Evolutionary conservation across 2,329 filamentous ascomycete species (phyloP), one percentile per base, ranked within the genome.

Genomic region (Tolypocladium guangdongense): DNA sequence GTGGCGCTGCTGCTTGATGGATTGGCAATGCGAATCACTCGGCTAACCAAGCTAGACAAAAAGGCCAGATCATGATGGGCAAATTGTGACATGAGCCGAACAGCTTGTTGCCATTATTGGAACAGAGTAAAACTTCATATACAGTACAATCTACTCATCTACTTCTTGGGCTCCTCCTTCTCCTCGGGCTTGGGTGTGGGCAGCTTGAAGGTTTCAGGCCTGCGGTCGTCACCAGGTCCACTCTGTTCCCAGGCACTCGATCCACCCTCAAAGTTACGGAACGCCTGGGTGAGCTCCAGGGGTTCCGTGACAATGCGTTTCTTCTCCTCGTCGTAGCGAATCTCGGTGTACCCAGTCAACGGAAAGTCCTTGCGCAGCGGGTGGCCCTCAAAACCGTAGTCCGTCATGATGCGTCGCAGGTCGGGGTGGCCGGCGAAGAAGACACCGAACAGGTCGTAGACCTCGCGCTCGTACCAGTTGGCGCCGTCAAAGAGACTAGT

Each of bases 231-330:
- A 63, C 92, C 92, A 57, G 80, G 60, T 55, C 80, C 82, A 58
- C 86, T 72, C 60, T 79, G 82, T 75, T 84, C 82, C 82, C 82
- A 85, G 16, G 80, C 80, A 59, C 84, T 83, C 48, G 83, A 84
- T 54, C 90, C 90, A 57, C 91, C 90, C 74, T 96, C 91, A 67
- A 99, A 99, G 77, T 99, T 97, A 63, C 93, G 85, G 84, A 95
- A 99, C 8, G 95, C 93, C 74, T 99, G 93, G 16, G 93, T 97
- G 72, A 99, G 81, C 77, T 99, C 93, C 50, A 99, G 78, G 41
- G 95, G 93, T 78, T 99, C 95, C 35, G 95, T 92, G 56, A 99
- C 92, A 68, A 99, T 96, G 58, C 93, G 84, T 84, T 99, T 99
- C 88, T 96, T 99, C 81, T 99, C 95, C 75, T 99, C 93, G 62